Percentiles rank a stretch among this genome's conserved stretches.
These are phyloP conservation scores for Ophiostoma sp. DNA, from an alignment of 2,329 filamentous ascomycete genomes.

Conservation along the genomic window DNA sequence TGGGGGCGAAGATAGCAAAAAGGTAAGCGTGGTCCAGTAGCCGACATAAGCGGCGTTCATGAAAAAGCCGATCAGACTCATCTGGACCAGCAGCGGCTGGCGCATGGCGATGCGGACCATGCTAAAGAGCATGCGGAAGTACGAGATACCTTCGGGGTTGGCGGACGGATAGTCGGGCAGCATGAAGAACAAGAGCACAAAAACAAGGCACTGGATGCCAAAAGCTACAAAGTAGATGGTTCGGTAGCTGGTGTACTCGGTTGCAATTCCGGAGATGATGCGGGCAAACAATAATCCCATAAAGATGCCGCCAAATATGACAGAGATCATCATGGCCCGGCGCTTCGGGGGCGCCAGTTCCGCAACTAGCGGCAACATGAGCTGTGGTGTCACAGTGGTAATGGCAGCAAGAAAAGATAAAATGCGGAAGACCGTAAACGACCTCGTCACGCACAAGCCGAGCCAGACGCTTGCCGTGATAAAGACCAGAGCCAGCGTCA, in stretches of 20 bases:
- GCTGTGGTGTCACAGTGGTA: constrained; percentile 67
- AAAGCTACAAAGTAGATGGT: constrained; percentile 66
- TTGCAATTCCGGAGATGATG: constrained; percentile 18
- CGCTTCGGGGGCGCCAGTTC: constrained; percentile 64
- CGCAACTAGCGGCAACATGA: constrained; percentile 71
- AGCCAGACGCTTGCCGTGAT: constrained; percentile 61
- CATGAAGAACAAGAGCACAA: constrained; percentile 59
- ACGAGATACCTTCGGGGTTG: constrained; percentile 55
- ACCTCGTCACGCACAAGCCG: constrained; percentile 60
- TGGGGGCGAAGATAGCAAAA: constrained; percentile 61
- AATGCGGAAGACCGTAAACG: constrained; percentile 57
- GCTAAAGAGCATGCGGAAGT: constrained; percentile 53
- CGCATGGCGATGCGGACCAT: constrained; percentile 58
- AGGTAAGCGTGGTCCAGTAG: constrained; percentile 50
- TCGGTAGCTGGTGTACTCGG: constrained; percentile 19
- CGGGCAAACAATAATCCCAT: constrained; percentile 68
- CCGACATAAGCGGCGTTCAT: constrained; percentile 47
- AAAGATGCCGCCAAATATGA: constrained; percentile 63
- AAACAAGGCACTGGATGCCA: constrained; percentile 62
- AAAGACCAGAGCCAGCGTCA: constrained; percentile 60
- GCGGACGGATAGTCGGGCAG: constrained; percentile 73
- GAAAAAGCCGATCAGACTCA: constrained; percentile 59
- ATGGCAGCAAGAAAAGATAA: constrained; percentile 55
- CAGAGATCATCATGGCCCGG: constrained; percentile 61
- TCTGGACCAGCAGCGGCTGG: constrained; percentile 63